Evolutionary conservation across 23 red algal genomes (phyloP).

Genomic region (Agarophyton chilense): DNA sequence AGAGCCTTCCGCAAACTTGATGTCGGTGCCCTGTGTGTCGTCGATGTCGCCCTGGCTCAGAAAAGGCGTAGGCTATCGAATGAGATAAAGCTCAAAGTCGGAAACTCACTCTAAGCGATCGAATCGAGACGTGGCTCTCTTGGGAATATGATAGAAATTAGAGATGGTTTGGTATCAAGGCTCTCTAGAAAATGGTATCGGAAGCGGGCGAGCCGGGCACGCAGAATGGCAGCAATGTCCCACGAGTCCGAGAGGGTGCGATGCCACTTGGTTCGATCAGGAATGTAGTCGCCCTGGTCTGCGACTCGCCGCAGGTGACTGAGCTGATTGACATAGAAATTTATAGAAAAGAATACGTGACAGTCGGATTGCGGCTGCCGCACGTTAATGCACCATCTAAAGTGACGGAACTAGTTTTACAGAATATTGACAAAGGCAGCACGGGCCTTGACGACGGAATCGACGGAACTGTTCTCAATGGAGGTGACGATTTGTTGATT

Average conservation of each 20-base stretch:
- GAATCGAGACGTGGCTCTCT: slow-evolving; percentile 41
- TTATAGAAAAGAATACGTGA: slow-evolving; percentile 32
- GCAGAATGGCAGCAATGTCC: slow-evolving; percentile 69
- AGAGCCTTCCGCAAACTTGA: slow-evolving; percentile 75
- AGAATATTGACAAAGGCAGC: slow-evolving; percentile 76
- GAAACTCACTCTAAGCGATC: slow-evolving; percentile 77
- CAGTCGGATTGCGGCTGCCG: slow-evolving; percentile 27
- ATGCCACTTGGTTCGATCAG: slow-evolving; percentile 61
- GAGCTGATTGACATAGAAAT: slow-evolving; percentile 58
- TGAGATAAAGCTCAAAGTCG: slow-evolving; percentile 67
- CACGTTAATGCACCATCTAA: slow-evolving; percentile 71
- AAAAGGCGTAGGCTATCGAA: slow-evolving; percentile 63
- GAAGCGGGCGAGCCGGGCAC: slow-evolving; percentile 70
- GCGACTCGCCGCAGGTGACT: slow-evolving; percentile 60
- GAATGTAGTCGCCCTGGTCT: slow-evolving; percentile 32
- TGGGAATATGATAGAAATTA: neutral
- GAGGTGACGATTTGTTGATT: slow-evolving; percentile 43
- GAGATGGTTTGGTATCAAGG: neutral
- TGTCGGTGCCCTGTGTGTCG: slow-evolving; percentile 43
- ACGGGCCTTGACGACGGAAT: slow-evolving; percentile 71
- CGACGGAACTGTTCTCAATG: slow-evolving; percentile 67
- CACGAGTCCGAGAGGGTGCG: slow-evolving; percentile 52
- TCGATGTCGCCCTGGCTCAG: slow-evolving; percentile 46
- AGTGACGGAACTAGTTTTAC: slow-evolving; percentile 69
- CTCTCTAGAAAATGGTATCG: slow-evolving; percentile 81